Evolutionary conservation across 305 asterid species (phyloP), one percentile per base, ranked within the genome.

Genomic region (Fraxinus albicans): DNA sequence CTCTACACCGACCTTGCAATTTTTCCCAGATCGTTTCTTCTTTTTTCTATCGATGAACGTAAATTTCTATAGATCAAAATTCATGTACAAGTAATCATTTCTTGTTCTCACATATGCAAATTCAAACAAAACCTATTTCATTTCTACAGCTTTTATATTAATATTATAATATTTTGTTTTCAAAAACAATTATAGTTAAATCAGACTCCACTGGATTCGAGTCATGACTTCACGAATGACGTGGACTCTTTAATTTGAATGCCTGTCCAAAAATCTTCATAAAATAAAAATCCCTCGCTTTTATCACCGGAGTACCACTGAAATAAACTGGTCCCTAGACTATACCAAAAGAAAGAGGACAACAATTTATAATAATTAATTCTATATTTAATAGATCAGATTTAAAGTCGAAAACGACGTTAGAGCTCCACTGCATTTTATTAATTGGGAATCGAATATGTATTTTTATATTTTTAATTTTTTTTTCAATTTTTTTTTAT

Each of bases 91-190:
- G 40, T 31, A 12, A 84, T 83, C 88, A 88, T 88, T 73, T 38
- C 85, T 79, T 47, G 3, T 55, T 53, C 78, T 87, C 8, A 80
- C 83, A 65, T 38, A 88, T 60, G 79, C 6, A 8, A 86, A 60
- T 34, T 79, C 86, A 67, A 81, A 84, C 21, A 88, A 85, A 67
- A 77, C 13, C 73, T 12, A 6, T 29, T 12, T 83, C 86, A 83
- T 12, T 3, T 86, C 88, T 0, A 82, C 73, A 0, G 6, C 29
- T 36, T 74, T 9, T 38, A 38, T 1, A 7, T 38, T 38, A 7
- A 38, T 38, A 38, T 38, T 38, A 38, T 7, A 38, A 38, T 38
- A 38, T 38, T 38, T 38, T 38, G 44, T 36, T 8, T 38, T 7
- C 44, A 38, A 38, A 38, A 8, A 38, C 1, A 1, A 0, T 8